A percentile compares a stretch with the other conserved stretches of the same genome.
These are phyloP conservation scores for Alternaria atra DNA, from an alignment of 2,329 filamentous ascomycete species.

Conservation along the genomic window DNA sequence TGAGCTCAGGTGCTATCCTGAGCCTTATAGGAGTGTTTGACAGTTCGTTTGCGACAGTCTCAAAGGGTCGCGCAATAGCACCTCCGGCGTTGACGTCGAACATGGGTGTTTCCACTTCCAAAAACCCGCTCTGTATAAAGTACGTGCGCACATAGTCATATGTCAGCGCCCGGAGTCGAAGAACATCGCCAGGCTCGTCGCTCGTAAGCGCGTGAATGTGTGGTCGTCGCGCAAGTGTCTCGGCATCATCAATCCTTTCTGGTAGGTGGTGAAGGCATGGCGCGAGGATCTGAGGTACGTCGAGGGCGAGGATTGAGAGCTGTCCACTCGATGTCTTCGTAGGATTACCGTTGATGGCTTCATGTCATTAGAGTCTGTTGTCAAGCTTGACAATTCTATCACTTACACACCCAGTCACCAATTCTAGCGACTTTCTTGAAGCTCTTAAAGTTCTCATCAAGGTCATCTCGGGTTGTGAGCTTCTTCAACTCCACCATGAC, in stretches of 20 bases:
- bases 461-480: constrained; percentile 49
- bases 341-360: constrained; percentile 73
- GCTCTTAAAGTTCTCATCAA: constrained; percentile 62
- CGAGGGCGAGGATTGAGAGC: constrained; percentile 73
- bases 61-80: constrained; percentile 85
- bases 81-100: constrained; percentile 85
- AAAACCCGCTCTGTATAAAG: constrained; percentile 75
- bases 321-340: constrained; percentile 77
- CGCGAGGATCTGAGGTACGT: constrained; percentile 75
- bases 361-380: constrained; percentile 20
- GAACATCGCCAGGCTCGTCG: constrained; percentile 69
- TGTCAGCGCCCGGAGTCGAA: constrained; percentile 78
- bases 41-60: constrained; percentile 80
- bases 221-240: constrained; percentile 77
- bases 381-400: constrained; percentile 4
- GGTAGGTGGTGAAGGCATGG: constrained; percentile 85
- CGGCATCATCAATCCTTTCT: constrained; percentile 71
- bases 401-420: constrained; percentile 85
- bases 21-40: constrained; percentile 75
- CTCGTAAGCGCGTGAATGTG: constrained; percentile 90
- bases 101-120: constrained; percentile 92
- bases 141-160: constrained; percentile 77
- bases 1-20: constrained; percentile 91
- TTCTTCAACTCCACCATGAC: constrained; percentile 75
- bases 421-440: constrained; percentile 74